Evolutionary conservation across 495 filamentous ascomycete genomes (phyloP).

Genomic region (Podospora bellae-mahoneyi): DNA sequence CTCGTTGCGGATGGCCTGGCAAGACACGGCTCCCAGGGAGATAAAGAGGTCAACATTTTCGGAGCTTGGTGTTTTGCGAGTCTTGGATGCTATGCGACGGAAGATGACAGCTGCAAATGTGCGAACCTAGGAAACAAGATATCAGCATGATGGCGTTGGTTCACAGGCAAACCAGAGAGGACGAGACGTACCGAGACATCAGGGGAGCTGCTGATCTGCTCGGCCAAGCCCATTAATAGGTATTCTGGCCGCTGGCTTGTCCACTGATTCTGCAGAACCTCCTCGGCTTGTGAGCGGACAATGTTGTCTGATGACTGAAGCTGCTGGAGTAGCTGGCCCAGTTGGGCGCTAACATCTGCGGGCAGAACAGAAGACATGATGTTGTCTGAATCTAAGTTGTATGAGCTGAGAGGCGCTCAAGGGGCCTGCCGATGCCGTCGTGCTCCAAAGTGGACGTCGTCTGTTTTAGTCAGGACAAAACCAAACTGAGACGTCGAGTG

Average conservation of each 20-base stretch:
- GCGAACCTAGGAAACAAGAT: slow-evolving; percentile 55
- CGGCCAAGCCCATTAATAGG: slow-evolving; percentile 86
- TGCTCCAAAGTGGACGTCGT: background rate
- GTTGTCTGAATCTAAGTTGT: background rate
- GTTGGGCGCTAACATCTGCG: slow-evolving; percentile 72
- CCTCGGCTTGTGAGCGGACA: slow-evolving; percentile 80
- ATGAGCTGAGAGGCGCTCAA: background rate
- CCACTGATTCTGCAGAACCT: slow-evolving; percentile 87
- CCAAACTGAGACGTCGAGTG: background rate
- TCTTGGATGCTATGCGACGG: slow-evolving; percentile 84
- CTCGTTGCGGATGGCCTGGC: slow-evolving; percentile 72
- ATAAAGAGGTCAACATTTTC: slow-evolving; percentile 79
- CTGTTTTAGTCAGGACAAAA: background rate
- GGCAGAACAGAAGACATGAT: slow-evolving; percentile 67
- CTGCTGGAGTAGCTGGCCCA: slow-evolving; percentile 78
- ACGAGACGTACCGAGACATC: slow-evolving; percentile 64
- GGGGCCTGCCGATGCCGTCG: background rate
- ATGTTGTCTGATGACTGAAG: slow-evolving; percentile 88
- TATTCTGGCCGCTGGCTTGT: slow-evolving; percentile 73
- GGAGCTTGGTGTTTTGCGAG: slow-evolving; percentile 68
- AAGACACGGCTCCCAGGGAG: slow-evolving; percentile 65
- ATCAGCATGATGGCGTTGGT: slow-evolving; percentile 6
- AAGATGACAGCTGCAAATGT: slow-evolving; percentile 93
- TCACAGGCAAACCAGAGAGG: slow-evolving; percentile 8
- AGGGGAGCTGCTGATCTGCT: slow-evolving; percentile 70